Percentiles rank a stretch among this genome's conserved stretches.
Conservation (phyloP, 108 stramenopile species). For the Thalassiosira profunda region DNA sequence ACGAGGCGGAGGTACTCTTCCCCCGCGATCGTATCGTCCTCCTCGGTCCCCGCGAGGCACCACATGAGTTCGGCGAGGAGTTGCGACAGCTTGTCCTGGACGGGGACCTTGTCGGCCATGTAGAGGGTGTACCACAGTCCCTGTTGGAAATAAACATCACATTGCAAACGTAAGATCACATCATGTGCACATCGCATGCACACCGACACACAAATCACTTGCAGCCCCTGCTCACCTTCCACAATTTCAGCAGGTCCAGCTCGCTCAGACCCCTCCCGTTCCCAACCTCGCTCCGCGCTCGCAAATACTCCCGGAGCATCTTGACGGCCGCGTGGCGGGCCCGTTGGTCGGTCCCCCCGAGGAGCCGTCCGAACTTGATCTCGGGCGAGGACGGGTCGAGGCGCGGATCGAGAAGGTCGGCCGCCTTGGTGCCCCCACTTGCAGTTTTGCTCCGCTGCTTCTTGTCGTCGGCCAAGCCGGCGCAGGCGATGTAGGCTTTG, state of each 20-base stretch:
- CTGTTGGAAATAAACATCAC: not conserved
- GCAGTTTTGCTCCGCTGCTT: constrained; percentile 22
- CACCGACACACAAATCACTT: no score
- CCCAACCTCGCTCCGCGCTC: constrained; percentile 57
- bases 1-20: constrained; percentile 73
- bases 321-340: constrained; percentile 76
- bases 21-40: constrained; percentile 90
- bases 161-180: not conserved
- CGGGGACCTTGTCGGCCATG: constrained; percentile 89
- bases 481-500: constrained; percentile 72
- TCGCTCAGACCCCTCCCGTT: constrained; percentile 75
- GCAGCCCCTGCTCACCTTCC: constrained; percentile 64
- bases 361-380: constrained; percentile 75
- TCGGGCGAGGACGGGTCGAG: constrained; percentile 78
- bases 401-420: constrained; percentile 49
- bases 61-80: constrained; percentile 79
- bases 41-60: constrained; percentile 87
- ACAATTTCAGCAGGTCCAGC: constrained; percentile 91
- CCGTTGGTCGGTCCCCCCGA: constrained; percentile 79
- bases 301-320: constrained; percentile 69
- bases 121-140: constrained; percentile 93
- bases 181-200: no score
- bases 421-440: not conserved
- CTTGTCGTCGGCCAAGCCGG: constrained; percentile 62
- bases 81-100: constrained; percentile 89